A percentile compares a stretch with the other conserved stretches of the same genome.
Evolutionary conservation across 2,329 filamentous ascomycete genomes (phyloP).

Genomic region (Cadophora sp.): DNA sequence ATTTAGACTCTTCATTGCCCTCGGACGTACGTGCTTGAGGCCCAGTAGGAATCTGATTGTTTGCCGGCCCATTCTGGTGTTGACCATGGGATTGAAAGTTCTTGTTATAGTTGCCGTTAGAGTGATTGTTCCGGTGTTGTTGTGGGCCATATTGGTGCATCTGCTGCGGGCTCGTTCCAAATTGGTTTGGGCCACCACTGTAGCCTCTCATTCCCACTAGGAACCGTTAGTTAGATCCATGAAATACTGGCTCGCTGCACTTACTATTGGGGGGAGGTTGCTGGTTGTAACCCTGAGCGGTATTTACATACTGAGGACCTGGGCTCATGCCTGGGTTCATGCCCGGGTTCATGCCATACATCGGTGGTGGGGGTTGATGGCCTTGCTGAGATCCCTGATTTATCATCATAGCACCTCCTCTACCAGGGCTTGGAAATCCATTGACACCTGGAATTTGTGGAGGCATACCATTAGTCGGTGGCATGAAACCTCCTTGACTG

Average conservation of each 20-base stretch:
- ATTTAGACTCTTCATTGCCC: conserved; percentile 55
- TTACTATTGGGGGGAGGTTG: conserved; percentile 78
- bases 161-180: conserved; percentile 66
- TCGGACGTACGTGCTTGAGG: conserved; percentile 49
- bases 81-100: conserved; percentile 51
- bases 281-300: conserved; percentile 67
- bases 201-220: conserved; percentile 65
- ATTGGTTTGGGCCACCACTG: conserved; percentile 67
- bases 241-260: conserved; percentile 42
- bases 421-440: conserved; percentile 88
- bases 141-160: conserved; percentile 65
- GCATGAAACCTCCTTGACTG: conserved; percentile 68
- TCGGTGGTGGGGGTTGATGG: conserved; percentile 65
- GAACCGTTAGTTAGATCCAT: conserved; percentile 43
- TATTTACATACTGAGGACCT: conserved; percentile 58
- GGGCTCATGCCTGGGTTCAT: conserved; percentile 76
- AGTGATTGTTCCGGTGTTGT: conserved; percentile 54
- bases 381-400: conserved; percentile 94
- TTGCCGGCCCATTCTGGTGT: conserved; percentile 50
- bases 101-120: conserved; percentile 60
- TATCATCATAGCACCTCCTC: conserved; percentile 90
- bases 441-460: conserved; percentile 69
- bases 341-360: conserved; percentile 76
- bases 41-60: conserved; percentile 45
- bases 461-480: conserved; percentile 57